Percentiles rank a stretch among this genome's conserved stretches.
phyloP scores from a whole-genome alignment of 2,329 filamentous ascomycete genomes.

The Tetracladium maxilliforme region DNA sequence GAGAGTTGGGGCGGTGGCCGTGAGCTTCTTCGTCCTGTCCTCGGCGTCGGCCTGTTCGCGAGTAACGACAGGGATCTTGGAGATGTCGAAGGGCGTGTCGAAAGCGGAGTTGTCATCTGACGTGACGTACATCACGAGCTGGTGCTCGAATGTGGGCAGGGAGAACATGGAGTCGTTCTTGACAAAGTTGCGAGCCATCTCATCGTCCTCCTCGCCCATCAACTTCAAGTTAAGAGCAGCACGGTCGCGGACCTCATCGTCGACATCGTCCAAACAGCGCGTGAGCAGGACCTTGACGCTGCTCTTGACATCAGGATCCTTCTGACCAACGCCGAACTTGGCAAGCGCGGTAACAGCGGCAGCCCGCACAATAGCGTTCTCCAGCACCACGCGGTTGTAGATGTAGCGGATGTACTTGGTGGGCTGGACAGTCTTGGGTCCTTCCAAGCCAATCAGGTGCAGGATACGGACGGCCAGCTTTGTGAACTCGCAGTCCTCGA shows the following conservation, averaged over 20 bases:
- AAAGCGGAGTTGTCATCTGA: slow-evolving; percentile 82
- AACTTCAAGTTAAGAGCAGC: slow-evolving; percentile 83
- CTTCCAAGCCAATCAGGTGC: slow-evolving; percentile 85
- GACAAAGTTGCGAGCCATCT: slow-evolving; percentile 74
- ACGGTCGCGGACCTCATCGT: slow-evolving; percentile 94
- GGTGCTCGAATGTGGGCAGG: slow-evolving; percentile 86
- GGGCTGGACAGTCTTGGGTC: slow-evolving; percentile 85
- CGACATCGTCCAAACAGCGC: slow-evolving; percentile 87
- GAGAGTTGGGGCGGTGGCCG: slow-evolving; percentile 78
- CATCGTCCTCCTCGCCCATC: slow-evolving; percentile 75
- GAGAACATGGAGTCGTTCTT: slow-evolving; percentile 97
- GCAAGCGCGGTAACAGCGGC: slow-evolving; percentile 90
- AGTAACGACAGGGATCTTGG: slow-evolving; percentile 81
- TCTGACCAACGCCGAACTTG: slow-evolving; percentile 94
- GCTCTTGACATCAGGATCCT: slow-evolving; percentile 91
- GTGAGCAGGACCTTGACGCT: slow-evolving; percentile 88
- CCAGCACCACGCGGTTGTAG: slow-evolving; percentile 93
- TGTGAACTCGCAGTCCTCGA: slow-evolving; percentile 98
- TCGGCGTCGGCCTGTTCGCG: slow-evolving; percentile 93
- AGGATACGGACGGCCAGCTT: slow-evolving; percentile 93
- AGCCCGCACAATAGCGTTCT: slow-evolving; percentile 91
- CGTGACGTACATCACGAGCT: slow-evolving; percentile 94
- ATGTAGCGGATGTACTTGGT: slow-evolving; percentile 99
- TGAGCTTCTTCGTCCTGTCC: slow-evolving; percentile 94
- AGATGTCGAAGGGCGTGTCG: slow-evolving; percentile 74